A percentile compares a stretch with the other conserved stretches of the same genome.
phyloP scores from a whole-genome alignment of 2,329 filamentous ascomycete species.

The Colletotrichum acutatum region DNA sequence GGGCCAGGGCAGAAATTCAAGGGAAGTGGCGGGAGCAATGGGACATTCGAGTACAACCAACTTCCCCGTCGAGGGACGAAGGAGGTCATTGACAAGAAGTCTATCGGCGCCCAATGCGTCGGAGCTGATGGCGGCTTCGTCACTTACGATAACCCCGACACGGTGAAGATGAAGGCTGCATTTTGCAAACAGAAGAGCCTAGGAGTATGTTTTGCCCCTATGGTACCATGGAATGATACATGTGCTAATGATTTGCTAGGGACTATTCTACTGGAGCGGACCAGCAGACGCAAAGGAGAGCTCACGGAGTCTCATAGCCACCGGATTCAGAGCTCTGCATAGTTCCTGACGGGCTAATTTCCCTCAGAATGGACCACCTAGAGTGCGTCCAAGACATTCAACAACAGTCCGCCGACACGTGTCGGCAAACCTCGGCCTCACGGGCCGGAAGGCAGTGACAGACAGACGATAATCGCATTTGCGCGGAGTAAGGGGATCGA shows the following conservation, averaged over 20 bases:
- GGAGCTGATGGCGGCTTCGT: slow-evolving; percentile 82
- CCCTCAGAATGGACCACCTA: slow-evolving; percentile 6
- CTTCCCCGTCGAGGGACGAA: slow-evolving; percentile 71
- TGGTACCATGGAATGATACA: neutral
- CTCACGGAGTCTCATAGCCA: slow-evolving; percentile 66
- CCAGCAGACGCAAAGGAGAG: slow-evolving; percentile 73
- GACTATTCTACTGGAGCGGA: slow-evolving; percentile 86
- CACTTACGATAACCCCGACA: slow-evolving; percentile 82
- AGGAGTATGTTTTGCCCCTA: slow-evolving; percentile 59
- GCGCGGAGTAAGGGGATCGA: slow-evolving; percentile 20
- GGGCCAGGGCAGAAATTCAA: slow-evolving; percentile 72
- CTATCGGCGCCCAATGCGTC: slow-evolving; percentile 77
- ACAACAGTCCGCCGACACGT: slow-evolving; percentile 19
- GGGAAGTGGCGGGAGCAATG: slow-evolving; percentile 69
- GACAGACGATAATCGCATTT: slow-evolving; percentile 22
- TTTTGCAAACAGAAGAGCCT: slow-evolving; percentile 79
- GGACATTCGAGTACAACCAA: slow-evolving; percentile 79
- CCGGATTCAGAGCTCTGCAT: slow-evolving; percentile 69
- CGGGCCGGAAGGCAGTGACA: slow-evolving; percentile 19
- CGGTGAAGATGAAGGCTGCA: slow-evolving; percentile 78
- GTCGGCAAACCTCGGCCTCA: slow-evolving; percentile 28
- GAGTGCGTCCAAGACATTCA: slow-evolving; percentile 17
- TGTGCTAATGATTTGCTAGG: slow-evolving; percentile 54
- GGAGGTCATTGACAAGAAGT: slow-evolving; percentile 74
- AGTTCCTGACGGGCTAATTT: slow-evolving; percentile 46